Evolutionary conservation across 176 grass and related monocot species (phyloP), one percentile per base, ranked within the genome.

Genomic region (Bothriochloa decipiens): DNA sequence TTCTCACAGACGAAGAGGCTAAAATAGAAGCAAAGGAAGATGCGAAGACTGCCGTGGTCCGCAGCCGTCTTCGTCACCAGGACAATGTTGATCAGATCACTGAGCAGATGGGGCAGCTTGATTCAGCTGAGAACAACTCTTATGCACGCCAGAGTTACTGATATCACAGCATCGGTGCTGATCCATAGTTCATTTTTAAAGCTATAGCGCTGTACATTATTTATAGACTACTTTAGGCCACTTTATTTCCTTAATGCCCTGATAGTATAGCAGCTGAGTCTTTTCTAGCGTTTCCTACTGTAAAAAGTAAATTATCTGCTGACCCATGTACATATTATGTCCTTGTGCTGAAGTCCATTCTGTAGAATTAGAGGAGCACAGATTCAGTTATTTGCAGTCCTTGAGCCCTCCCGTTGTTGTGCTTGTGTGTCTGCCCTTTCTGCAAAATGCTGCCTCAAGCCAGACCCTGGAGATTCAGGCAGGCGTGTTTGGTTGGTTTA

Each of bases 371-470:
- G 50, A 61, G 36, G 28, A 62, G 29, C 55, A 28, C 5, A 64
- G 20, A n/a, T 50, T 46, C 6, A 27, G 9, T 68, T 27, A 70
- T 70, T 25, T 58, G 5, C 35, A 70, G 22, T 39, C 22, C 3
- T 14, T 14, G 7, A 62, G 9, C 5, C 43, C 72, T 61, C 45
- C 27, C 15, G 36, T 61, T 76, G 46, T 1, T 61, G 20, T 36
- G 76, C 46, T 15, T 61, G 20, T 14, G 32, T 15, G 29, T 5
- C 22, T 33, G 3, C 41, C 52, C 63, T 49, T 80, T 36, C 35
- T 74, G 95, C 62, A n/a, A 92, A 92, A 88, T 92, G 88, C 14
- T 83, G 82, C 76, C 86, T 85, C 84, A 91, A 83, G 27, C 84
- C 82, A 79, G 83, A 81, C 45, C 70, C 90, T 7, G 89, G 86